phyloP scores from a whole-genome alignment of 371 early-diverging fungal species.

The Mortierella sp. region DNA sequence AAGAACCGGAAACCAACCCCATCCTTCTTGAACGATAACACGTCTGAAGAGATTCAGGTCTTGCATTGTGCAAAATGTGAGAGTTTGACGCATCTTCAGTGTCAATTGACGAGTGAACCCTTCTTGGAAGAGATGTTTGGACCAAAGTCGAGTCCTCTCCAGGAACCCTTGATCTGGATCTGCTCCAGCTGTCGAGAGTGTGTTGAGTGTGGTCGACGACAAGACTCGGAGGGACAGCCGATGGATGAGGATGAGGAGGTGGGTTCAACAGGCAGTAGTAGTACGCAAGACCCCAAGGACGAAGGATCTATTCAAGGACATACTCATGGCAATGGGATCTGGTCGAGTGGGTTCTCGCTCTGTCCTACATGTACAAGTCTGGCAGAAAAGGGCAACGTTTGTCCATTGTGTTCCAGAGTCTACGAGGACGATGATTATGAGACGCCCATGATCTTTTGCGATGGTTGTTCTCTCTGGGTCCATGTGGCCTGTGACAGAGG shows the following conservation, averaged over 20 bases:
- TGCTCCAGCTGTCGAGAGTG: conserved; percentile 39
- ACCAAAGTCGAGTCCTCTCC: background rate
- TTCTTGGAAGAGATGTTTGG: background rate
- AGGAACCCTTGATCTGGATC: conserved; percentile 26
- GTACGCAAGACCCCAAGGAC: background rate
- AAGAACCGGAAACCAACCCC: background rate
- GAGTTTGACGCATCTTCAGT: conserved; percentile 19
- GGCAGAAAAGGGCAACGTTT: conserved; percentile 56
- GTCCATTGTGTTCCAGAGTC: conserved; percentile 58
- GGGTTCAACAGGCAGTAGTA: background rate
- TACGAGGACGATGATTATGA: conserved; percentile 56
- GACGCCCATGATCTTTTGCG: conserved; percentile 65
- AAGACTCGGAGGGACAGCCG: background rate
- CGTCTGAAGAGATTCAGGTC: conserved; percentile 12
- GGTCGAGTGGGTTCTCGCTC: conserved; percentile 56
- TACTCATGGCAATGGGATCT: too few relatives aligned
- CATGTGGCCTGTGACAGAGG: conserved; percentile 60
- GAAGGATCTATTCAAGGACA: too few relatives aligned
- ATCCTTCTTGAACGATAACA: background rate
- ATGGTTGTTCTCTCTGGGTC: conserved; percentile 61
- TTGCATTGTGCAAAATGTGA: conserved; percentile 23
- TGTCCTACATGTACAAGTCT: conserved; percentile 58
- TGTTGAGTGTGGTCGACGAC: conserved; percentile 36
- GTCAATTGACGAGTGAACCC: conserved; percentile 14
- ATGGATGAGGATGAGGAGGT: too few relatives aligned